Base-by-base conservation (phyloP, 2,329 filamentous ascomycete genomes). In the Cytospora leucostoma region DNA sequence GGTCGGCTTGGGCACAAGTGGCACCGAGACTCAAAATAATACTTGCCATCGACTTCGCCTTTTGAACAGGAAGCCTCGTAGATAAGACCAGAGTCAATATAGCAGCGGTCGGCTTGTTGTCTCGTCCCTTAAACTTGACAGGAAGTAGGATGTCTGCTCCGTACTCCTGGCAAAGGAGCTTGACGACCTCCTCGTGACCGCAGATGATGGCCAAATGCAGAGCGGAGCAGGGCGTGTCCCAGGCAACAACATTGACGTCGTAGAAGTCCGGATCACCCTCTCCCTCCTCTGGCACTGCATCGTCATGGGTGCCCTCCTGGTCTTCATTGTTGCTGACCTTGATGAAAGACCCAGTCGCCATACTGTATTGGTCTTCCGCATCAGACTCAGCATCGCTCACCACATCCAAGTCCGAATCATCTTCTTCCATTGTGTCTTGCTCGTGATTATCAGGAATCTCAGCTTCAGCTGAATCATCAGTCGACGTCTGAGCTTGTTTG, bases 141-240 rank as follows among this genome's bases (percentile, higher is more conserved):
- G 92, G 91, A 27, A 92, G 78, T 17, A 93, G 78, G 0, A 89
- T 82, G 73, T 96, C 91, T 5, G 91, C 91, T 8, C 91, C 92
- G 70, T 91, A 95, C 66, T 88, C 78, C 64, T 77, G 70, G 59
- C 90, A 89, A 7, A 96, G 82, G 32, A 86, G 74, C 63, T 88
- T 84, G 15, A 94, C 90, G 12, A 87, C 84, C 4, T 89, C 82
- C 33, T 84, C 78, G 67, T 94, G 88, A 0, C 91, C 91, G 65
- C 86, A 84, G 1, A 91, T 73, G 65, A 96, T 92, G 8, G 92
- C 92, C 34, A 93, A 81, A 73, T 96, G 92, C 6, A 96, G 80
- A 1, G 92, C 86, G 13, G 89, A 90, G 63, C 87, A 85, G 5
- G 88, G 86, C 6, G 82, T 84, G 69, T 96, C 92, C 92, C 92